Base-by-base conservation (phyloP, 2,329 filamentous ascomycete species). In the Cladosporium colombiae region DNA sequence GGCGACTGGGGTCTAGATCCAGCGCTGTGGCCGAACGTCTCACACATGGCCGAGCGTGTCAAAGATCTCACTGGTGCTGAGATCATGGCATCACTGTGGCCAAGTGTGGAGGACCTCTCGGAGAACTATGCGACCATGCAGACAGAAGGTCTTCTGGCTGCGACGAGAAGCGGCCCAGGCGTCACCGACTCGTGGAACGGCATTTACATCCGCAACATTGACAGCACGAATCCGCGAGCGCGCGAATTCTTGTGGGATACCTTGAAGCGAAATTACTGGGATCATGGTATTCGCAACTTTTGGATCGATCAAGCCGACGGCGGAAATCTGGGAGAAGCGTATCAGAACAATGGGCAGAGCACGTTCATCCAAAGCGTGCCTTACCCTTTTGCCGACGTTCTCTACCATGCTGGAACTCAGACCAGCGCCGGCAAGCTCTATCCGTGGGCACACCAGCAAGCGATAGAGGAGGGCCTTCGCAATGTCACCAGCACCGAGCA, bases 251-350 rank as follows among this genome's bases (percentile, higher is more conserved):
- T 75, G 4, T 76, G 74, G 74, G 66, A 69, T 4, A 70, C 68
- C 14, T 52, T 75, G 46, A 71, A 74, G 64, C 44, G 62, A 21
- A 74, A 76, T 57, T 76, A 76, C 66, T 76, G 72, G 60, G 72
- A 74, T 57, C 69, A 73, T 18, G 75, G 74, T 27, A 74, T 76
- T 66, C 70, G 73, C 53, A 75, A 75, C 66, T 76, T 75, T 66
- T 76, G 75, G 74, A 75, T 76, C 57, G 75, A 76, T 59, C 72
- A 76, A 70, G 74, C 74, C 5, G 75, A 76, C 35, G 78, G 77
- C 13, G 78, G 78, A 1, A 71, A 76, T 3, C 70, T 78, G 3
- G 78, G 78, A 10, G 78, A 69, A 72, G 77, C 65, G 63, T 79
- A 77, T 64, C 75, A 79, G 61, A 79, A 78, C 55, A 78, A 79